Evolutionary conservation across 2,329 filamentous ascomycete species (phyloP).

Genomic region (Teratosphaeria nubilosa): DNA sequence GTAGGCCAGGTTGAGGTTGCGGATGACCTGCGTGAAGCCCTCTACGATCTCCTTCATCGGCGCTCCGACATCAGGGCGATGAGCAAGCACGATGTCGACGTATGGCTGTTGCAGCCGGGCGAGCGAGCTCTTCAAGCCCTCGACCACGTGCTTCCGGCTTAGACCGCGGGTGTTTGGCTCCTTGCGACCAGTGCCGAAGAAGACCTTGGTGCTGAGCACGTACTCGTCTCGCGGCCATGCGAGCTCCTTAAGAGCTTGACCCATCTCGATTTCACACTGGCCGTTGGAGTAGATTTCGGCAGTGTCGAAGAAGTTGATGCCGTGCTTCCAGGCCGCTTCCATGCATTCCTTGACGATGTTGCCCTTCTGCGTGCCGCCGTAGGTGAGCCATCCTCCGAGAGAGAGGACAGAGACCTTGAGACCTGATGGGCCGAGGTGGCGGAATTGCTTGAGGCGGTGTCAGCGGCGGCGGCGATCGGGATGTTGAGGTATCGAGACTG

Average conservation of each 20-base stretch:
- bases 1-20: constrained; percentile 50
- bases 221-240: constrained; percentile 40
- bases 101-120: constrained; percentile 54
- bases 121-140: constrained; percentile 50
- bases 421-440: constrained; percentile 37
- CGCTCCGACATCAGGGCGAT: constrained; percentile 44
- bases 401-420: constrained; percentile 43
- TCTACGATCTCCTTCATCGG: constrained; percentile 48
- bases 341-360: constrained; percentile 42
- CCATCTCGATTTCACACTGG: constrained; percentile 53
- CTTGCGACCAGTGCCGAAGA: constrained; percentile 48
- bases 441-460: constrained; percentile 15
- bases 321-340: constrained; percentile 39
- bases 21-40: constrained; percentile 41
- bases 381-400: constrained; percentile 38
- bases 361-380: constrained; percentile 41
- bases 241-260: constrained; percentile 36
- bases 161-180: constrained; percentile 47
- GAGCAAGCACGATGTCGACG: constrained; percentile 54
- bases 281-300: constrained; percentile 48
- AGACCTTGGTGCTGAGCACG: constrained; percentile 36
- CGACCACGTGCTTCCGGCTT: constrained; percentile 42
- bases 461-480: neutral
- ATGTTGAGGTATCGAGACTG: neutral
- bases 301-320: constrained; percentile 37